Evolutionary conservation across 495 filamentous ascomycete species (phyloP), one percentile per base, ranked within the genome.

Genomic region (Penicillium simplicissimum): DNA sequence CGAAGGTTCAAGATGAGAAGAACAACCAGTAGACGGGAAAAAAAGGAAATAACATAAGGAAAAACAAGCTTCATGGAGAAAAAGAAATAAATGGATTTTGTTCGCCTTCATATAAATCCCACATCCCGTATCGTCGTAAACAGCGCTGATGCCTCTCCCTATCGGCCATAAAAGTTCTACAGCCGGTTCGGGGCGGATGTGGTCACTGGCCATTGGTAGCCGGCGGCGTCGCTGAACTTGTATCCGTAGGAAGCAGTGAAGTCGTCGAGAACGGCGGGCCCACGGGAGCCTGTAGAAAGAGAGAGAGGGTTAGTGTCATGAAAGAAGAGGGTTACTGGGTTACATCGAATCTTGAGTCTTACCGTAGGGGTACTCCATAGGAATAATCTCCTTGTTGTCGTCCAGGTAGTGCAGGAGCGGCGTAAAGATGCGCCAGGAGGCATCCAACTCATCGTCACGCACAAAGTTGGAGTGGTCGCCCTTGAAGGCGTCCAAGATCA

Each of bases 361-460:
- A 97, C 95, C 96, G 76, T 99, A 99, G 52, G 96, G 94, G 80
- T 99, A 99, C 74, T 97, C 96, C 96, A 99, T 99, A 33, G 96
- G 96, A 62, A 96, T 90, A 57, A 99, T 98, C 79, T 99, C 96
- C 81, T 95, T 94, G 81, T 97, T 97, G 73, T 95, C 92, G 67
- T 99, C 96, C 37, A 99, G 84, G 79, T 99, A 99, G 79, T 98
- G 96, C 68, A 99, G 82, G 40, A 99, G 86, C 57, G 96, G 96
- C 7, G 92, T 93, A 80, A 99, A 99, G 75, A 99, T 96, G 72
- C 93, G 92, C 96, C 96, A 99, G 81, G 90, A 94, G 56, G 96
- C 92, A 71, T 99, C 96, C 19, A 99, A 82, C 79, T 99, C 96
- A 72, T 99, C 96, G 70, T 99, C 96, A 80, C 96, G 88, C 61